Evolutionary conservation across 129 eudicot species (phyloP).

Genomic region (Lactuca sativa): DNA sequence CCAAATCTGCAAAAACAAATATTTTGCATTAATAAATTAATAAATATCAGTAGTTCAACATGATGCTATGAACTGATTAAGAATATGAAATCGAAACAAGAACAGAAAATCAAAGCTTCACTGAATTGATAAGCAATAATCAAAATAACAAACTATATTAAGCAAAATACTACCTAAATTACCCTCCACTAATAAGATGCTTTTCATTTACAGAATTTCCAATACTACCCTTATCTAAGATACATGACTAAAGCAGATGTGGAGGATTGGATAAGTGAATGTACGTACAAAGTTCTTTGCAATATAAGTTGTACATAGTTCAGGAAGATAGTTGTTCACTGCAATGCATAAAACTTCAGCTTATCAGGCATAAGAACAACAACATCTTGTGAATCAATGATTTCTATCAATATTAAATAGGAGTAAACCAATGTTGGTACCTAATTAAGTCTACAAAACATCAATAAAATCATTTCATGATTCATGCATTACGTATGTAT

Average conservation of each 20-base stretch:
- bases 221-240: too few relatives aligned
- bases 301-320: conserved; percentile 63
- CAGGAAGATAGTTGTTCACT: conserved; percentile 60
- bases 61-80: not conserved
- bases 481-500: not conserved
- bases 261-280: conserved; percentile 4
- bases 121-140: too few relatives aligned
- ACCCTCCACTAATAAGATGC: too few relatives aligned
- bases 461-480: not conserved
- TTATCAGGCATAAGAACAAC: conserved; percentile 41
- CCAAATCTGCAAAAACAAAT: conserved; percentile 62
- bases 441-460: not conserved
- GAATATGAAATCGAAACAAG: too few relatives aligned
- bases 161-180: too few relatives aligned
- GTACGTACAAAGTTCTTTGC: conserved; percentile 89
- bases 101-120: too few relatives aligned
- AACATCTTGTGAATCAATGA: conserved; percentile 15
- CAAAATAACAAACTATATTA: too few relatives aligned
- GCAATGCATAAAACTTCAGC: conserved; percentile 55
- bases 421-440: not conserved
- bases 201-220: too few relatives aligned
- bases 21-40: not conserved
- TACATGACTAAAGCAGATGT: too few relatives aligned
- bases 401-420: conserved; percentile 9
- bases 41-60: conserved; percentile 10